Evolutionary conservation across 2,329 filamentous ascomycete genomes (phyloP), one percentile per base, ranked within the genome.

Genomic region (Talaromyces pinophilus): DNA sequence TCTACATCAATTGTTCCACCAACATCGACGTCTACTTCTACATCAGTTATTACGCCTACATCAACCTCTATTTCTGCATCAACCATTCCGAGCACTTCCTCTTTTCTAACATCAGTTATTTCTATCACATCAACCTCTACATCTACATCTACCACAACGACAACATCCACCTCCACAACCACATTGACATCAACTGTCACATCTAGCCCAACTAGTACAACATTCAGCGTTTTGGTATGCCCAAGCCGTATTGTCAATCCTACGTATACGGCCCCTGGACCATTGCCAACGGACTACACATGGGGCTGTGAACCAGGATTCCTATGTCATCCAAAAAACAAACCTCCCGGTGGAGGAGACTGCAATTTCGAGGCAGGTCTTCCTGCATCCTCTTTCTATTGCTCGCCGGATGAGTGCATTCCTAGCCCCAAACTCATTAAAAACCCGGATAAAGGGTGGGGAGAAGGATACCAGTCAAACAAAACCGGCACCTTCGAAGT

Each of bases 401-500:
- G 81, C 65, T 72, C 73, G 10, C 77, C 79, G 0, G 68, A 78
- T 17, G 76, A 80, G 50, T 83, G 81, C 71, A 76, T 79, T 5
- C 71, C 72, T 5, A 70, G 72, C 19, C 76, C 79, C 5, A 64
- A 70, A 2, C 71, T 75, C 40, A 70, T 71, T 8, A 59, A 69
- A 1, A 25, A 64, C 40, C 68, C 73, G 17, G 70, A 73, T 54
- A 69, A 70, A 46, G 57, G 33, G 10, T 76, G 74, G 73, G 69
- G 71, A 28, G 46, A 46, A 3, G 69, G 70, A 3, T 69, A 74
- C 5, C 67, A 66, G 2, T 71, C 71, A 22, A 69, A 72, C 44
- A 48, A 71, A 25, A 66, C 67, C 25, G 67, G 67, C 13, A 87
- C 85, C 71, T 88, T 84, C 68, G 83, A 83, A 1, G 81, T 84